Evolutionary conservation across 139 green algal species (phyloP), one percentile per base, ranked within the genome.

Genomic region (Tetradesmus obliquus): DNA sequence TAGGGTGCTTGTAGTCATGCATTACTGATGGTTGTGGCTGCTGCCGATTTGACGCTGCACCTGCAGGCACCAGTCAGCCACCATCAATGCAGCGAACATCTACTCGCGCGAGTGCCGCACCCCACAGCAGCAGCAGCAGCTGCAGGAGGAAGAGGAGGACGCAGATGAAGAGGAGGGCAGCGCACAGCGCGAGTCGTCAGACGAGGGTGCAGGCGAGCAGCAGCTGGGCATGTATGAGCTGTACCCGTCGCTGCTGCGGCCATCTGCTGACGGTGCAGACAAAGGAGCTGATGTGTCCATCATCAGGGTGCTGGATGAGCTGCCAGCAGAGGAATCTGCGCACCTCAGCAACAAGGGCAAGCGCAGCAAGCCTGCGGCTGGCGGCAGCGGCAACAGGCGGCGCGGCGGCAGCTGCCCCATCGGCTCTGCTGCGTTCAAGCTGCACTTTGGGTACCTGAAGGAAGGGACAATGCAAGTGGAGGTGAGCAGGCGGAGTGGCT

Each of bases 391-490:
- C 32, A 55, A 3, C 19, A 54, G 15, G 20, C 10, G 55, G 66
- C 55, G 8, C 13, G 71, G 15, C 74, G 71, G 51, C 24, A 32
- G 17, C 76, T 76, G 66, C 66, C 66, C 15, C 66, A 76, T 76
- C 17, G 62, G 32, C 7, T 55, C 32, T 58, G 84, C 58, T 8
- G 60, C 84, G 6, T 80, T 91, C 79, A 86, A 86, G 55, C 32
- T 91, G 32, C 32, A 86, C 80, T 88, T 94, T 62, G 89, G 76
- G 24, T 90, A 97, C 88, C 79, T 96, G 32, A 51, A 87, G 20
- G 95, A 97, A 66, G 94, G 94, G 24, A 98, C 96, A 5, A 94
- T 97, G 79, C 94, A 94, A 10, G 91, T 82, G 53, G 94, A 95
- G 88, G 79, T 92, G 79, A 57, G 87, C 76, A 58, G 24, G 84